These are phyloP conservation scores for Penicillium aurantiogriseum DNA, from an alignment of 2,329 filamentous ascomycete species.

Conservation along the genomic window DNA sequence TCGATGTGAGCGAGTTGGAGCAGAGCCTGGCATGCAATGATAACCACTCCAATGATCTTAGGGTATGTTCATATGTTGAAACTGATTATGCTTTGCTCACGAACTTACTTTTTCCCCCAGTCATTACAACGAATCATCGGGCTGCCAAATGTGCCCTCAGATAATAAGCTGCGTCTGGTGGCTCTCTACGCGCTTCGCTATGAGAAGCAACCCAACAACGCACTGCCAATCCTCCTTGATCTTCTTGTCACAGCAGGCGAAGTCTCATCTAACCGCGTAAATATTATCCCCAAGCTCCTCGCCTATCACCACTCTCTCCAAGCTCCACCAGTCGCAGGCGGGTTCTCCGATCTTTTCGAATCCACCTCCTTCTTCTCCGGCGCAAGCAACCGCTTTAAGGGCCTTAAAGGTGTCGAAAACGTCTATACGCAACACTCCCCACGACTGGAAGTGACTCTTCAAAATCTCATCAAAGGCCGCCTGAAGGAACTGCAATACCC, in stretches of 20 bases:
- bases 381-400: constrained; percentile 84
- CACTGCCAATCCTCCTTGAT: constrained; percentile 80
- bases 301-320: constrained; percentile 85
- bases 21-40: constrained; percentile 97
- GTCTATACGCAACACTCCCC: constrained; percentile 98
- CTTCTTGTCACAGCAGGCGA: constrained; percentile 81
- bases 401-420: constrained; percentile 95
- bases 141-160: constrained; percentile 69
- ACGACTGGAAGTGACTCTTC: constrained; percentile 78
- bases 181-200: constrained; percentile 95
- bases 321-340: constrained; percentile 68
- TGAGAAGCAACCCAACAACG: constrained; percentile 78
- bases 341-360: constrained; percentile 90
- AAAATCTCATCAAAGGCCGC: constrained; percentile 89
- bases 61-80: constrained; percentile 53
- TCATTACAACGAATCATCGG: constrained; percentile 84
- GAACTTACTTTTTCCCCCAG: constrained; percentile 43
- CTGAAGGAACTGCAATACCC: constrained; percentile 85
- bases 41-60: constrained; percentile 87
- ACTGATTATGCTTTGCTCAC: not conserved
- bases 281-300: constrained; percentile 77
- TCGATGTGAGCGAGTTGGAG: constrained; percentile 97
- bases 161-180: constrained; percentile 85
- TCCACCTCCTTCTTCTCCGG: constrained; percentile 86
- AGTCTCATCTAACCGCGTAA: constrained; percentile 71